Percentiles rank a stretch among this genome's conserved stretches.
These are phyloP conservation scores for Vitis rotundifolia DNA, from an alignment of 164 flowering plant genomes.

Conservation along the genomic window DNA sequence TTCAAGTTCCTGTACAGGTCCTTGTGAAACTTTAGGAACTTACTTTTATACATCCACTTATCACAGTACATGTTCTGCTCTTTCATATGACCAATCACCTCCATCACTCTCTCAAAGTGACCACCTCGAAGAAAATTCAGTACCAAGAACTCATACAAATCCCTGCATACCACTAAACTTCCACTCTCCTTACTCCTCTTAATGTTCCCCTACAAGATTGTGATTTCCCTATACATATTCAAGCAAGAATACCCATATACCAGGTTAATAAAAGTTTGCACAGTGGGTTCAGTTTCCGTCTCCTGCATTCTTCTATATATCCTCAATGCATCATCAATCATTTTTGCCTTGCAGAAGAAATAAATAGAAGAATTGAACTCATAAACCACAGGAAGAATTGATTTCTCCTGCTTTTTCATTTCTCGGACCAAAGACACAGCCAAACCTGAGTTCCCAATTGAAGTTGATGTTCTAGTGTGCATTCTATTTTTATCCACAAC, in stretches of 20 bases:
- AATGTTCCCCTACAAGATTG: conserved; percentile 86
- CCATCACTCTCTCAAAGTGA: conserved; percentile 88
- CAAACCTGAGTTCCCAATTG: conserved; percentile 30
- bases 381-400: conserved; percentile 28
- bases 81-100: conserved; percentile 58
- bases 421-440: conserved; percentile 39
- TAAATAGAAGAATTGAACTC: conserved; percentile 72
- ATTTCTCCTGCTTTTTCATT: conserved; percentile 29
- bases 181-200: conserved; percentile 52
- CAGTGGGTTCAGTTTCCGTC: conserved; percentile 54
- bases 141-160: conserved; percentile 60
- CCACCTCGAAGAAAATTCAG: conserved; percentile 77
- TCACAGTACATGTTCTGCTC: conserved; percentile 50
- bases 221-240: conserved; percentile 72
- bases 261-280: conserved; percentile 53
- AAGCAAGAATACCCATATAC: conserved; percentile 58
- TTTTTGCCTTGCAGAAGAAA: conserved; percentile 81
- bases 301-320: conserved; percentile 60
- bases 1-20: conserved; percentile 67
- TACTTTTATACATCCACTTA: conserved; percentile 60
- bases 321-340: conserved; percentile 76
- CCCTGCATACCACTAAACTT: conserved; percentile 37
- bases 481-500: conserved; percentile 1
- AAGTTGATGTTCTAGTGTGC: conserved; percentile 3
- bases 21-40: conserved; percentile 70